These are phyloP conservation scores for Trichoderma brevicompactum DNA, from an alignment of 2,329 filamentous ascomycete genomes.

Conservation along the genomic window DNA sequence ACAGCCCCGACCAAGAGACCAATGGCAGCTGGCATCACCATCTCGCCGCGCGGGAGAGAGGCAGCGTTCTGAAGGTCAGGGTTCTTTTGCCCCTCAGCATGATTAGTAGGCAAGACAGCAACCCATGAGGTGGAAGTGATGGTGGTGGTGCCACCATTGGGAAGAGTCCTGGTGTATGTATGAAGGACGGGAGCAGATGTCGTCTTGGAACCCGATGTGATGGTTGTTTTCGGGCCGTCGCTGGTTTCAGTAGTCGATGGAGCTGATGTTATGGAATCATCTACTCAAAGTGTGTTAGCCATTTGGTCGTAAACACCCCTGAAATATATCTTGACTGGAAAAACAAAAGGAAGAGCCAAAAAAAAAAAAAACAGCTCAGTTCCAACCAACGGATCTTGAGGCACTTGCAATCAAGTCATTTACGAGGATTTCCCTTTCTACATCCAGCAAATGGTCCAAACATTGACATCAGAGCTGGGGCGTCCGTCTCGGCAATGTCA, in stretches of 20 bases:
- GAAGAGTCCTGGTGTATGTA: slow-evolving; percentile 52
- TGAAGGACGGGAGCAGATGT: slow-evolving; percentile 45
- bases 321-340: slow-evolving; percentile 17
- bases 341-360: slow-evolving; percentile 17
- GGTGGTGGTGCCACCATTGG: slow-evolving; percentile 50
- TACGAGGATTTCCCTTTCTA: slow-evolving; percentile 10
- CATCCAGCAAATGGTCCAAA: slow-evolving; percentile 10
- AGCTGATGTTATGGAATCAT: slow-evolving; percentile 31
- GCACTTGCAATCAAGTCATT: slow-evolving; percentile 4
- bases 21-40: slow-evolving; percentile 37
- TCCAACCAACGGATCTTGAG: not conserved
- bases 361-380: not conserved
- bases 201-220: slow-evolving; percentile 42
- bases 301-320: not conserved
- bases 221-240: slow-evolving; percentile 31
- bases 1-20: slow-evolving; percentile 39
- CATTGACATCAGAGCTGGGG: not conserved
- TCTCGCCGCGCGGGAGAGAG: slow-evolving; percentile 32
- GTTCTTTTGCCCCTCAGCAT: slow-evolving; percentile 37
- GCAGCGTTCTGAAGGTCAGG: slow-evolving; percentile 48
- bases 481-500: slow-evolving; percentile 30
- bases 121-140: slow-evolving; percentile 57
- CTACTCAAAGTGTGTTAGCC: slow-evolving; percentile 5
- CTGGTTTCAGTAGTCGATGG: slow-evolving; percentile 30
- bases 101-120: slow-evolving; percentile 46